Percentiles rank a stretch among this genome's conserved stretches.
phyloP scores from a whole-genome alignment of 139 green algal genomes.

The Ostreobium quekettii region DNA sequence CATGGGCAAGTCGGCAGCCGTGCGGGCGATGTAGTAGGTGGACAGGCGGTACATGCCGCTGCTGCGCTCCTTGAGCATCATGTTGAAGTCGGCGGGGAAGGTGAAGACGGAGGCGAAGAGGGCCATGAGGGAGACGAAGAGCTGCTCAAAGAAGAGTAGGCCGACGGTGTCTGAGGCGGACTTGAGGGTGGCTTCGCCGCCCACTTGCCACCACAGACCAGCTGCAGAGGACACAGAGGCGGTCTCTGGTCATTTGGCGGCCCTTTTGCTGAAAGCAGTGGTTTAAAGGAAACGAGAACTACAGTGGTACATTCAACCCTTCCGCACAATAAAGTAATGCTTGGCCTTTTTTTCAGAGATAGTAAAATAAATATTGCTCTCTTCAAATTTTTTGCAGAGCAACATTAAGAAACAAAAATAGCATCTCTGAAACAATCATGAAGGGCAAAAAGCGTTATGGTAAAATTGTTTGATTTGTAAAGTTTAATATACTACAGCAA shows the following conservation, averaged over 20 bases:
- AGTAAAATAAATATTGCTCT: no score
- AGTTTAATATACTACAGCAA: background rate
- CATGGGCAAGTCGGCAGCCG: slow-evolving; percentile 58
- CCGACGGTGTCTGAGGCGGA: slow-evolving; percentile 34
- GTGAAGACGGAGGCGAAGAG: slow-evolving; percentile 44
- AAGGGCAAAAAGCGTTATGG: no score
- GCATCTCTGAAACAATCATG: no score
- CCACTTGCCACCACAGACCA: slow-evolving; percentile 49
- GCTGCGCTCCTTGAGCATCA: slow-evolving; percentile 52
- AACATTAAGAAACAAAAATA: no score
- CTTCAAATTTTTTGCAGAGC: no score
- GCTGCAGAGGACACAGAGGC: slow-evolving; percentile 11
- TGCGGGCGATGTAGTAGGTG: slow-evolving; percentile 73
- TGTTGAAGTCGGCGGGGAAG: slow-evolving; percentile 44
- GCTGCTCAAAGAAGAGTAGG: slow-evolving; percentile 50
- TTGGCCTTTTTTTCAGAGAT: no score
- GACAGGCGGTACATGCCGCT: slow-evolving; percentile 72
- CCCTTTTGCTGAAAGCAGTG: no score
- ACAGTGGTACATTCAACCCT: no score
- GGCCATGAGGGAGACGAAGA: slow-evolving; percentile 43
- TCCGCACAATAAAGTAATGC: no score
- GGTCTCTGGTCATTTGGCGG: no score
- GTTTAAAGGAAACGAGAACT: no score
- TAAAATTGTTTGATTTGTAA: slow-evolving; percentile 2
- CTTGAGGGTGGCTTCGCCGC: slow-evolving; percentile 13